Evolutionary conservation across 1,284 basidiomycete genomes (phyloP).

Genomic region (Cryptococcus sp.): DNA sequence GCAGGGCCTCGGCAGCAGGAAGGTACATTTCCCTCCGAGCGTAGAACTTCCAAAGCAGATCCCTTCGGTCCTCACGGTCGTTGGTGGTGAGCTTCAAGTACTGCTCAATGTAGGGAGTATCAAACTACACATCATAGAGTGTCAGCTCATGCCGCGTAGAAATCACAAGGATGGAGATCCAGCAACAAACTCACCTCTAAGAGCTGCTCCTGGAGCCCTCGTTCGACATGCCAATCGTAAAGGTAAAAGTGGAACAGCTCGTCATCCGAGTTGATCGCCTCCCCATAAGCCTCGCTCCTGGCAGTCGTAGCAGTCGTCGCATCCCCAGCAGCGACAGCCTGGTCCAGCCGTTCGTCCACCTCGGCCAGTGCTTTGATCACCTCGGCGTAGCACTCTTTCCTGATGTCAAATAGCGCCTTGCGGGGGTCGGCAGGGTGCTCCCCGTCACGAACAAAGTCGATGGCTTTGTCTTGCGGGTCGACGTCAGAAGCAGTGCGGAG

Average conservation of each 20-base stretch:
- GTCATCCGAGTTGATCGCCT: slow-evolving; percentile 80
- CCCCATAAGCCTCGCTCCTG: slow-evolving; percentile 50
- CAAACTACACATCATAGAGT: slow-evolving; percentile 25
- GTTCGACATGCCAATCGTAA: slow-evolving; percentile 87
- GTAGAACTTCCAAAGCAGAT: slow-evolving; percentile 95
- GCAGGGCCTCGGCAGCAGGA: slow-evolving; percentile 81
- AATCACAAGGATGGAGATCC: neutral
- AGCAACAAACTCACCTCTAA: slow-evolving; percentile 63
- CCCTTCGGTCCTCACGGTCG: slow-evolving; percentile 61
- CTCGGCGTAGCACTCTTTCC: slow-evolving; percentile 74
- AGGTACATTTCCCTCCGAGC: slow-evolving; percentile 83
- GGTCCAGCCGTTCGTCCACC: slow-evolving; percentile 61
- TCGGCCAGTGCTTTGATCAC: slow-evolving; percentile 74
- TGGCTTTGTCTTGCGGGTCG: slow-evolving; percentile 73
- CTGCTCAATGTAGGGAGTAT: slow-evolving; percentile 61
- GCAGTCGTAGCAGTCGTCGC: slow-evolving; percentile 23
- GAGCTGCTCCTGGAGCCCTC: slow-evolving; percentile 78
- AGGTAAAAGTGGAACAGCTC: slow-evolving; percentile 90
- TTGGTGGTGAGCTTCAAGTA: slow-evolving; percentile 59
- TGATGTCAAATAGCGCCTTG: slow-evolving; percentile 58
- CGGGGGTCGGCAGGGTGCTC: slow-evolving; percentile 61
- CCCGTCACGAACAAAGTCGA: slow-evolving; percentile 72
- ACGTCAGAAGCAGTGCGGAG: slow-evolving; percentile 75
- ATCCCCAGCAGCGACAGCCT: slow-evolving; percentile 20
- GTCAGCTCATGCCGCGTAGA: neutral